These are phyloP conservation scores for Canna indica DNA, from an alignment of 176 grass and related monocot species.

Conservation along the genomic window DNA sequence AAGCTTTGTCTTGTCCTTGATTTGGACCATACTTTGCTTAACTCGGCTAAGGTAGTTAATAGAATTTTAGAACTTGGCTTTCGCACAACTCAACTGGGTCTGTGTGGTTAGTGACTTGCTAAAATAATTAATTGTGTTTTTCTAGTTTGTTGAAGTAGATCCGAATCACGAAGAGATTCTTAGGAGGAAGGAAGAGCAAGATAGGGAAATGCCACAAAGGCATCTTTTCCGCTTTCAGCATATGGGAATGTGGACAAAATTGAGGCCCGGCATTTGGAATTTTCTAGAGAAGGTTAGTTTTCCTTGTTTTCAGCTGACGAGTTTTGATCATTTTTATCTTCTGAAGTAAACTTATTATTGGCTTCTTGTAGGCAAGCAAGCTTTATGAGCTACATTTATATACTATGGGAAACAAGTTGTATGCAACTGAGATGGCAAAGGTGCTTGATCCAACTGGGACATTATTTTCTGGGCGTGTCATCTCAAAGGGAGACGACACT, in stretches of 20 bases:
- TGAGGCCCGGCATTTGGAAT: conserved; percentile 96
- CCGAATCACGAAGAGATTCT: conserved; percentile 70
- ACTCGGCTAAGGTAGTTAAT: conserved; percentile 78
- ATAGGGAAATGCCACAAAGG: conserved; percentile 50
- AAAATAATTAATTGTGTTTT: conserved; percentile 1
- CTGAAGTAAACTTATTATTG: conserved; percentile 1
- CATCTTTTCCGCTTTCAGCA: conserved; percentile 84
- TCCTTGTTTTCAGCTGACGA: neutral
- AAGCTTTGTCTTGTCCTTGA: conserved; percentile 97
- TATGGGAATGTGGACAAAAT: conserved; percentile 98
- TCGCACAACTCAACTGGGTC: conserved; percentile 16
- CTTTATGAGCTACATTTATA: conserved; percentile 90
- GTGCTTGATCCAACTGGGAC: conserved; percentile 72
- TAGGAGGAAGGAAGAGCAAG: conserved; percentile 87
- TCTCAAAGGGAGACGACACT: conserved; percentile 70
- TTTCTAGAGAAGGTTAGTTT: conserved; percentile 84
- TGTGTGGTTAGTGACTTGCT: conserved; percentile 4
- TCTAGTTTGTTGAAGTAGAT: conserved; percentile 89
- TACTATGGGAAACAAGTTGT: conserved; percentile 97
- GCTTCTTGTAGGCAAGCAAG: conserved; percentile 55
- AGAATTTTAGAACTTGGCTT: neutral
- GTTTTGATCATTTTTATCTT: conserved; percentile 11
- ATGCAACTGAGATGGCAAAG: conserved; percentile 97
- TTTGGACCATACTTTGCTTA: conserved; percentile 95
- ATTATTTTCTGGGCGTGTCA: conserved; percentile 83